Evolutionary conservation across 805 yeast species (phyloP).

Genomic region (Candida loeiensis): DNA sequence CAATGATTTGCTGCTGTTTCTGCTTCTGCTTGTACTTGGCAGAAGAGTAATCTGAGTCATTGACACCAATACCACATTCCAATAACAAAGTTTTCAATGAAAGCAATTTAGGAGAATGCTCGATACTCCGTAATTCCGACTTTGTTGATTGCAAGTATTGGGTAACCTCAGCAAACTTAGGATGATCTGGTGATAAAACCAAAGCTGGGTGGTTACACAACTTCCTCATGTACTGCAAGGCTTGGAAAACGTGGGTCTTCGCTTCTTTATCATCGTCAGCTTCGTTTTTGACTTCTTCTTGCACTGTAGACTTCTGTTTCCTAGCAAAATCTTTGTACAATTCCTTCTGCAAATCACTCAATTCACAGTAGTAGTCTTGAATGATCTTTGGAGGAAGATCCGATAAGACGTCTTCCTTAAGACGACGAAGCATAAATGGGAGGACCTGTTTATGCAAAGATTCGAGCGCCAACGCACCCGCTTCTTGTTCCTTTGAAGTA

Average conservation of each 20-base stretch:
- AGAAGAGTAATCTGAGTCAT: conserved; percentile 33
- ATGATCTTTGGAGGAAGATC: conserved; percentile 98
- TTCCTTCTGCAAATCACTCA: conserved; percentile 84
- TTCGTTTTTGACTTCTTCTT: conserved; percentile 48
- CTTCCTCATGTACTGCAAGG: conserved; percentile 94
- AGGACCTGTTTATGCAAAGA: conserved; percentile 94
- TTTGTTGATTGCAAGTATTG: conserved; percentile 56
- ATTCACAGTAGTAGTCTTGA: conserved; percentile 96
- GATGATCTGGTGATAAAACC: conserved; percentile 79
- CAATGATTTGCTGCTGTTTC: conserved; percentile 33
- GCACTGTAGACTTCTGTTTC: conserved; percentile 73
- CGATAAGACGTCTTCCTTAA: conserved; percentile 92
- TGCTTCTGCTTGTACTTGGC: conserved; percentile 30
- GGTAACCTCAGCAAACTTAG: conserved; percentile 69
- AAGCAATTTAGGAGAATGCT: conserved; percentile 84
- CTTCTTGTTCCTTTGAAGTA: conserved; percentile 90
- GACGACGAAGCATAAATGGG: conserved; percentile 92
- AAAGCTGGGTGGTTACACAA: conserved; percentile 95
- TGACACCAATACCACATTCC: conserved; percentile 88
- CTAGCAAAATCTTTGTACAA: conserved; percentile 85
- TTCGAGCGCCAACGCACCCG: conserved; percentile 93
- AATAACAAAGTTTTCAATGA: conserved; percentile 76
- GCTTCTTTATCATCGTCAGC: conserved; percentile 43
- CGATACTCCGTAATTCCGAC: conserved; percentile 62
- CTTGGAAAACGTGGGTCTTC: conserved; percentile 95